Base-by-base conservation (phyloP, 306 rosid species). In the Malus fusca region DNA sequence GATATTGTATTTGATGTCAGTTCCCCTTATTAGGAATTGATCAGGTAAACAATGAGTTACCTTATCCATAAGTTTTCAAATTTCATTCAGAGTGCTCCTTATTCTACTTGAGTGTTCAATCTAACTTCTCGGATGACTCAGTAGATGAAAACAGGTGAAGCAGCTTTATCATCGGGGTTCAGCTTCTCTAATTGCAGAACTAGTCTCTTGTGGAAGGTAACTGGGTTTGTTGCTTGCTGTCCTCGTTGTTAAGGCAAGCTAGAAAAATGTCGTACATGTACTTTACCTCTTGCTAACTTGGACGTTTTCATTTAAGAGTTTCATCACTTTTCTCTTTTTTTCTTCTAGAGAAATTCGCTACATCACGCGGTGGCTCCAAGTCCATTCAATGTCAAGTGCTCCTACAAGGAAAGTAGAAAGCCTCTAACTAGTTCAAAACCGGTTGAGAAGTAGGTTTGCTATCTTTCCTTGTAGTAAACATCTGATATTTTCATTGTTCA, bases 381-480 rank as follows among this genome's bases (percentile, higher is more conserved):
- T 33, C 23, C 61, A 61, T 55, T 72, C 23, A 11, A 48, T 64
- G 68, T 77, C 44, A 79, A 59, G n/a, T 82, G 82, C 68, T 86
- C 83, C 22, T 62, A 33, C 74, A 83, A 73, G 77, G 83, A 22
- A 31, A 80, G 66, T 65, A 75, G 80, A 66, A 72, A 81, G 68
- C 74, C 70, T 22, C 37, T 58, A 42, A 60, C 78, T 15, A 53
- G 73, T 75, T 72, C 88, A 33, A 76, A 74, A 51, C 82, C 82
- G 75, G 71, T 65, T 73, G 85, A 86, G 55, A 91, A 81, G 98
- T 92, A 77, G 23, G 84, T 80, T 73, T 62, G 74, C 65, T 61
- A 26, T 28, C 68, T 44, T 59, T 52, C 26, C 19, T 61, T 42
- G 35, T 60, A 18, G 35, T 43, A 22, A 58, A 13, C 55, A 60